Evolutionary conservation across 345 rosid species (phyloP).

Genomic region (Microcos paniculata): DNA sequence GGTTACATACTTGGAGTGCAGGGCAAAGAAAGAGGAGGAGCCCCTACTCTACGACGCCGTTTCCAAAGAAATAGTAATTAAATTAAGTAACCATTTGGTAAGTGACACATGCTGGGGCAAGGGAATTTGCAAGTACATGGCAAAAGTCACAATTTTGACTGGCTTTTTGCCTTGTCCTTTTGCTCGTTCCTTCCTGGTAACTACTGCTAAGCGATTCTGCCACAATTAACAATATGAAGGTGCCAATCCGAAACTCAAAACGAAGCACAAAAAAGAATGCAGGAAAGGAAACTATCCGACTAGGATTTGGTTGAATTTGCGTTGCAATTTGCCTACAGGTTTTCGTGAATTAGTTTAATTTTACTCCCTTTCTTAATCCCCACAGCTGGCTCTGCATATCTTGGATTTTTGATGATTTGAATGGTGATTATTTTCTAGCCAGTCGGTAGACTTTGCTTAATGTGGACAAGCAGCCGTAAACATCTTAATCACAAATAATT

Average conservation of each 20-base stretch:
- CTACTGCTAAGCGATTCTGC: background rate
- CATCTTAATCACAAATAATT: background rate
- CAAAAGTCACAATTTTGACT: background rate
- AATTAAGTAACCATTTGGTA: background rate
- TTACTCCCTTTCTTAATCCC: too few species aligned
- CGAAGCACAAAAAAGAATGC: background rate
- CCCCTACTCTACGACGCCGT: conserved; percentile 18
- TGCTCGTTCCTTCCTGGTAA: background rate
- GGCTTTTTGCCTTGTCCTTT: conserved; percentile 1
- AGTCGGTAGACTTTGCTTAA: too few species aligned
- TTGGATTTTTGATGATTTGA: too few species aligned
- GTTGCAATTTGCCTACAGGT: too few species aligned
- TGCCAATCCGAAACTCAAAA: background rate
- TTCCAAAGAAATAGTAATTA: background rate
- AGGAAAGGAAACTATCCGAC: too few species aligned
- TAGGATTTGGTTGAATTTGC: background rate
- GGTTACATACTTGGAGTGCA: background rate
- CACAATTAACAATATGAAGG: background rate
- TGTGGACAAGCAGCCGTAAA: background rate
- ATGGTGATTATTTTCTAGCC: too few species aligned
- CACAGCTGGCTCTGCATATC: too few species aligned
- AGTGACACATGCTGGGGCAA: background rate
- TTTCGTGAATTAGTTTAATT: too few species aligned
- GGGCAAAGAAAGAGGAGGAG: background rate
- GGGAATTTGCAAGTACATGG: background rate